phyloP scores from a whole-genome alignment of 2,329 filamentous ascomycete genomes.

The Penicillium sp. region DNA sequence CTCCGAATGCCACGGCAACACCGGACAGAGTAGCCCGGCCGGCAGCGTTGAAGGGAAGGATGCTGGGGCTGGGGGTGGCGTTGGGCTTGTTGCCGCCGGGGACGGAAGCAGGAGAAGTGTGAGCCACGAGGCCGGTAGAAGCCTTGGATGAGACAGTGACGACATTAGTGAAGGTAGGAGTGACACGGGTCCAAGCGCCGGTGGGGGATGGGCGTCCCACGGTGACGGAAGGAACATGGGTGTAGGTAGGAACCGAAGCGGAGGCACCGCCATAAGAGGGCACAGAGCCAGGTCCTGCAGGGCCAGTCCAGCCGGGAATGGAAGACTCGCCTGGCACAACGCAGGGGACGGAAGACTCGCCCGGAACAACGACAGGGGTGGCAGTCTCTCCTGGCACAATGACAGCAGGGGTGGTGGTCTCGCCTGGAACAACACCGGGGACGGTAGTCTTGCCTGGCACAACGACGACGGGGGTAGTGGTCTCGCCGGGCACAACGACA shows the following conservation, averaged over 20 bases:
- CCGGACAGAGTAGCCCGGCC: conserved; percentile 27
- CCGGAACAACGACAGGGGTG: neutral
- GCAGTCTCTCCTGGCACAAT: neutral
- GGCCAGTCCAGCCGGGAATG: neutral
- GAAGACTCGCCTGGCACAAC: neutral
- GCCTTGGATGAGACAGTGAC: conserved; percentile 2
- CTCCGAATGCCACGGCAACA: conserved; percentile 25
- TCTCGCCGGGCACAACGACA: neutral
- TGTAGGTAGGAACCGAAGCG: neutral
- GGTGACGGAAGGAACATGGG: neutral
- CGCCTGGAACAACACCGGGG: neutral
- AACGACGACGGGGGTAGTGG: neutral
- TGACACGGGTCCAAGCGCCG: neutral
- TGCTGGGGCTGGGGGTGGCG: conserved; percentile 9
- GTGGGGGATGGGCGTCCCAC: conserved; percentile 1
- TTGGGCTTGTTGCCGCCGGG: neutral
- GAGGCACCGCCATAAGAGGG: neutral
- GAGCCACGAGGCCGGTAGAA: conserved; percentile 3
- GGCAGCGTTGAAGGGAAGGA: conserved; percentile 26
- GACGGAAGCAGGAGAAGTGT: conserved; percentile 11
- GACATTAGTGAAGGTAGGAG: conserved; percentile 6
- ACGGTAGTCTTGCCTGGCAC: neutral
- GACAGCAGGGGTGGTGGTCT: conserved; percentile 6
- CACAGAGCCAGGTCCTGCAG: neutral
- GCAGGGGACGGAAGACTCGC: neutral